Conservation (phyloP, 331 rosid species). For the Malus hybrid region DNA sequence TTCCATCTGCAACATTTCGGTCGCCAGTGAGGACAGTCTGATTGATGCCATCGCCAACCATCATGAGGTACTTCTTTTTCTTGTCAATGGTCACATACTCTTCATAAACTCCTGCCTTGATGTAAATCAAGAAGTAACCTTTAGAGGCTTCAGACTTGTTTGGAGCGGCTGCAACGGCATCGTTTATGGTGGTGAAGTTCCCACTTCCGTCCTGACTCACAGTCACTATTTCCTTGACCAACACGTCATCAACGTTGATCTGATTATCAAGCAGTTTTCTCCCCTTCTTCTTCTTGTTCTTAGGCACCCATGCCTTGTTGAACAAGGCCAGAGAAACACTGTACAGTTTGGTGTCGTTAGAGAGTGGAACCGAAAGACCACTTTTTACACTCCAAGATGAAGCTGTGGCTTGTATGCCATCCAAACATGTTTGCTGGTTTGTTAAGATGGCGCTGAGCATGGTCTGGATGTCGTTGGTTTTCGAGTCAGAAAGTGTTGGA, state of each 20-base stretch:
- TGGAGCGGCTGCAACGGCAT: constrained; percentile 58
- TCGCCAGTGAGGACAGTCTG: constrained; percentile 50
- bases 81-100: constrained; percentile 40
- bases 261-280: constrained; percentile 35
- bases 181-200: constrained; percentile 54
- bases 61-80: constrained; percentile 44
- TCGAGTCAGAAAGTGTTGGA: constrained; percentile 18
- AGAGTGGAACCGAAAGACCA: constrained; percentile 37
- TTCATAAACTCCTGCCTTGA: constrained; percentile 52
- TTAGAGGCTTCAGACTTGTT: constrained; percentile 27
- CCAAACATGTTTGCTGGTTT: constrained; percentile 72
- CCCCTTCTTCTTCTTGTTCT: constrained; percentile 25
- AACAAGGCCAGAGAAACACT: constrained; percentile 66
- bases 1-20: constrained; percentile 36
- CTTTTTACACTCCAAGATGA: constrained; percentile 35
- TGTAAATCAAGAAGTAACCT: constrained; percentile 56
- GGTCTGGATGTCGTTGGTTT: constrained; percentile 49
- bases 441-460: constrained; percentile 62
- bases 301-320: constrained; percentile 56
- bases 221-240: constrained; percentile 40
- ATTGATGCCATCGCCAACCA: constrained; percentile 58
- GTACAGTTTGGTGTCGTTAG: constrained; percentile 50
- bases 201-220: constrained; percentile 67
- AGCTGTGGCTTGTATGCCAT: constrained; percentile 46
- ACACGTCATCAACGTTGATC: constrained; percentile 7